Conservation (phyloP, 2,329 filamentous ascomycete genomes). For the Arthrobotrys musiformis region DNA sequence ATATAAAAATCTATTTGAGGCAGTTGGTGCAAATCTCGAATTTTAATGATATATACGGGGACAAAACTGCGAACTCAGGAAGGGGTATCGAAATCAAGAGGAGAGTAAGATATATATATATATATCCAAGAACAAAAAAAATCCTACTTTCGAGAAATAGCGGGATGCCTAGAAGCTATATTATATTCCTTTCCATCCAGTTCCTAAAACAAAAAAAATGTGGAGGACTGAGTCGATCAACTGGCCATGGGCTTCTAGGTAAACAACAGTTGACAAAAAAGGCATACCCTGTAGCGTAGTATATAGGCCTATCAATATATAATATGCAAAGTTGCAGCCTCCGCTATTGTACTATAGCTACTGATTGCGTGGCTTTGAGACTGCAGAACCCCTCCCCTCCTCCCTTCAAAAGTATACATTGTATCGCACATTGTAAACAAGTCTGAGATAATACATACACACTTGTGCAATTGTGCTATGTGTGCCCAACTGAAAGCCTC, state of each 20-base stretch:
- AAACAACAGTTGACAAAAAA: slow-evolving; percentile 13
- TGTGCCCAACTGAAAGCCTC: slow-evolving; percentile 42
- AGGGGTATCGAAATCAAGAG: not conserved
- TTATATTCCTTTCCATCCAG: not conserved
- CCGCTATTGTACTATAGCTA: not conserved
- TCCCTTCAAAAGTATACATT: no score
- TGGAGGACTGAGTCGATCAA: not conserved
- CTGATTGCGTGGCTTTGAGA: slow-evolving; percentile 21
- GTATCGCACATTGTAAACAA: not conserved
- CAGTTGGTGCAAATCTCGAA: no score
- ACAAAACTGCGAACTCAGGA: no score
- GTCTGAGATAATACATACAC: no score
- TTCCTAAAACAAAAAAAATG: not conserved
- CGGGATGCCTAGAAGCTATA: slow-evolving; percentile 5
- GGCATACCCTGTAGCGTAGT: not conserved
- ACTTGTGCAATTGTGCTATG: no score
- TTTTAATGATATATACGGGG: no score
- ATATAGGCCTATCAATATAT: no score
- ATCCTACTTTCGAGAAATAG: not conserved
- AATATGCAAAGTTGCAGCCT: not conserved
- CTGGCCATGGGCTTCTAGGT: not conserved
- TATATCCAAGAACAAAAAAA: not conserved
- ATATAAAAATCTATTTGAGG: not conserved
- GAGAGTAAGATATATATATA: no score
- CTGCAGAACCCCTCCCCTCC: not conserved